Evolutionary conservation across 1,139 yeast genomes (phyloP).

Genomic region (Blastobotrys petasosporus): DNA sequence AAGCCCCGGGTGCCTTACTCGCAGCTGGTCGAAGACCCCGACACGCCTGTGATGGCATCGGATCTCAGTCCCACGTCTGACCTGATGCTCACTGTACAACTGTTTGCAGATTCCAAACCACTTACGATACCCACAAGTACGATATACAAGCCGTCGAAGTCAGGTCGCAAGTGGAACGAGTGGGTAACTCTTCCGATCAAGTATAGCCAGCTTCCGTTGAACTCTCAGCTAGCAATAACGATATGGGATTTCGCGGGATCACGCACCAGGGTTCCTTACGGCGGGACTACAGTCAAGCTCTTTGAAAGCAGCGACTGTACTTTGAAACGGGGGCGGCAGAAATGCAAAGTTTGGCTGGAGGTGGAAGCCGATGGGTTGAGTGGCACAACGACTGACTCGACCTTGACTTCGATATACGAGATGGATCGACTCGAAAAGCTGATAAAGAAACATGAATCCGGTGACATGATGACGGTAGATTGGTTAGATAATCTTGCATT

Average conservation of each 20-base stretch:
- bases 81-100: constrained; percentile 54
- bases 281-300: constrained; percentile 52
- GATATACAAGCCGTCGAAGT: constrained; percentile 53
- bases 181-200: constrained; percentile 67
- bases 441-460: constrained; percentile 61
- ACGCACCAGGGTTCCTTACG: constrained; percentile 44
- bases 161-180: constrained; percentile 45
- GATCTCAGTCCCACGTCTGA: constrained; percentile 45
- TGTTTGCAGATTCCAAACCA: constrained; percentile 56
- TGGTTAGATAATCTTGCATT: constrained; percentile 77
- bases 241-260: constrained; percentile 61
- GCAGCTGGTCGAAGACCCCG: constrained; percentile 50
- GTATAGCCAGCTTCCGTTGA: constrained; percentile 61
- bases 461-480: constrained; percentile 52
- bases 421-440: constrained; percentile 46
- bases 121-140: constrained; percentile 66
- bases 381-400: constrained; percentile 28
- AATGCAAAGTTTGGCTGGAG: constrained; percentile 39
- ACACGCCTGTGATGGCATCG: constrained; percentile 16
- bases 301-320: constrained; percentile 49
- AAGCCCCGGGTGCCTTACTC: constrained; percentile 47
- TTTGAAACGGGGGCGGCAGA: constrained; percentile 53
- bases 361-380: constrained; percentile 33
- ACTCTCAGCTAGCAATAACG: constrained; percentile 55
- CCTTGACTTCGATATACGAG: constrained; percentile 26